These are phyloP conservation scores for Volvariella surrecta DNA, from an alignment of 1,284 basidiomycete genomes.

Conservation along the genomic window DNA sequence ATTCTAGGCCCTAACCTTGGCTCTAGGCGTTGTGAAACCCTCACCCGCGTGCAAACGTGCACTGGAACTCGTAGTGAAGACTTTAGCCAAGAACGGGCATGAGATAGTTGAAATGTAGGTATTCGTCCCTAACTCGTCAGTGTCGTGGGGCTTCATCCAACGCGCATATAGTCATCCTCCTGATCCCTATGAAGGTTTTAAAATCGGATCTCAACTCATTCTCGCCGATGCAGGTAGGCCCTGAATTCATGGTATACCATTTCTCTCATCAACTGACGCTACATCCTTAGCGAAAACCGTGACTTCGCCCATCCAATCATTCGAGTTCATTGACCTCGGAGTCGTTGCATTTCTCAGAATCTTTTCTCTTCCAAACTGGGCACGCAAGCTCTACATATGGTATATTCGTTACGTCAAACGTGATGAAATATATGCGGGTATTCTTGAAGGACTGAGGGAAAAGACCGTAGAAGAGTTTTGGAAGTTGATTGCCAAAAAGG, in stretches of 20 bases:
- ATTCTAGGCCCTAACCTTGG: background rate
- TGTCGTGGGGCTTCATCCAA: background rate
- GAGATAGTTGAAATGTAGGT: conserved; percentile 49
- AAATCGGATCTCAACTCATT: conserved; percentile 35
- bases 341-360: conserved; percentile 24
- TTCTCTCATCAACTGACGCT: background rate
- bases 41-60: conserved; percentile 59
- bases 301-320: conserved; percentile 23
- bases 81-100: conserved; percentile 43
- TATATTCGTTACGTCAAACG: conserved; percentile 31
- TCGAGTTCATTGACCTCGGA: conserved; percentile 36
- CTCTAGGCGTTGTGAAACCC: conserved; percentile 28
- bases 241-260: background rate
- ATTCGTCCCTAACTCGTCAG: background rate
- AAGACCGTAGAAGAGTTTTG: conserved; percentile 51
- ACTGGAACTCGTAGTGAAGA: conserved; percentile 40
- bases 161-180: conserved; percentile 29
- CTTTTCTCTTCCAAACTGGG: conserved; percentile 30
- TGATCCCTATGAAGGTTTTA: conserved; percentile 31
- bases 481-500: conserved; percentile 40
- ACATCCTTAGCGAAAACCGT: conserved; percentile 17
- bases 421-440: conserved; percentile 32
- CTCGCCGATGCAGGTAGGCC: conserved; percentile 38
- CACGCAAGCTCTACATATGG: conserved; percentile 36
- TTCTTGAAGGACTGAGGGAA: conserved; percentile 41